A percentile compares a stretch with the other conserved stretches of the same genome.
Evolutionary conservation across 2,329 filamentous ascomycete species (phyloP).

Genomic region (Chrysoporthe austroafricana): DNA sequence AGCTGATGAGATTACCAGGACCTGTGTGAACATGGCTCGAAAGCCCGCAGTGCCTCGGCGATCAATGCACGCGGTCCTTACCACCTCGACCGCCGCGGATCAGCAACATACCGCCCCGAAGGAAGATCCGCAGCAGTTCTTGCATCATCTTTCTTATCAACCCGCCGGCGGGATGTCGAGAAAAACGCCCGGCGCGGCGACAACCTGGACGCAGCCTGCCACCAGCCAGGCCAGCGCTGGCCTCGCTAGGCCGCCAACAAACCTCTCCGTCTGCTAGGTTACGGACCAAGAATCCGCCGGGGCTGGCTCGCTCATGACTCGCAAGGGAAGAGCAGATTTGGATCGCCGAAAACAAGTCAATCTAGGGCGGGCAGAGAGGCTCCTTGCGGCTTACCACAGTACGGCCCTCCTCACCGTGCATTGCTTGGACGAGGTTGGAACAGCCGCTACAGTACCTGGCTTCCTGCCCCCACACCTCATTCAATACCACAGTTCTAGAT

Average conservation of each 20-base stretch:
- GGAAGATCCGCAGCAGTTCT: slow-evolving; percentile 23
- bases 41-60: slow-evolving; percentile 7
- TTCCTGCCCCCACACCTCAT: neutral
- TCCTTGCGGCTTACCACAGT: neutral
- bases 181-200: neutral
- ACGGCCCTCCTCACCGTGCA: neutral
- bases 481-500: neutral
- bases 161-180: slow-evolving; percentile 1
- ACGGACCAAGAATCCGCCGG: neutral
- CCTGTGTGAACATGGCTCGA: neutral
- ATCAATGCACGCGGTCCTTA: slow-evolving; percentile 1
- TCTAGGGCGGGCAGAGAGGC: neutral
- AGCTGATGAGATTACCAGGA: neutral
- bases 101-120: slow-evolving; percentile 3
- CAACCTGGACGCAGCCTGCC: neutral
- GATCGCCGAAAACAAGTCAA: neutral
- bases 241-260: neutral
- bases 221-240: neutral
- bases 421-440: neutral
- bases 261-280: neutral
- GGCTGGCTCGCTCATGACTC: neutral
- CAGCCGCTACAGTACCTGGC: neutral
- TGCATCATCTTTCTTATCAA: slow-evolving; percentile 22
- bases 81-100: slow-evolving; percentile 7
- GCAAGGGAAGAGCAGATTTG: neutral